Evolutionary conservation across 495 filamentous ascomycete species (phyloP), one percentile per base, ranked within the genome.

Genomic region (Penicilliopsis zonata): DNA sequence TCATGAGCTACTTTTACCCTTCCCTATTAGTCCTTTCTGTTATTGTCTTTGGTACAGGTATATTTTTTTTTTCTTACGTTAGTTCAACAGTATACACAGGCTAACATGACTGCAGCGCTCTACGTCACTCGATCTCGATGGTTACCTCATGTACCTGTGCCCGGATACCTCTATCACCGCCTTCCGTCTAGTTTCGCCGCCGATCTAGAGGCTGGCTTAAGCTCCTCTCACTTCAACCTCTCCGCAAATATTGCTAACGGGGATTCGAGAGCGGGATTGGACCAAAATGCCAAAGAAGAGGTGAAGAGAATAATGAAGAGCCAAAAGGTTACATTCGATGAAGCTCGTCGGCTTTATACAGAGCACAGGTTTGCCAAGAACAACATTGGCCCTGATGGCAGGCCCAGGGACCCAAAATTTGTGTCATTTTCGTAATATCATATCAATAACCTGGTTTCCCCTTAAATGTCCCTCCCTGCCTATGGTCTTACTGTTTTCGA

Each of bases 321-420:
- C 45, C 68, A 76, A 38, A 62, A 56, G 28, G 67, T 94, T 12
- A 65, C 65, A 33, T 96, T 98, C 50, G 90, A 98, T 59, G 86
- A 98, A 62, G 90, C 90, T 16, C 68, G 90, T 37, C 63, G 80
- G 30, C 68, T 87, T 13, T 88, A 80, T 46, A 87, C 81, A 46
- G 77, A 93, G 63, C 72, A 83, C 38, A 65, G 78, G 39, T 90
- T 98, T 47, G 70, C 69, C 43, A 83, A 76, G 49, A 84, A 93
- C 46, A 79, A 80, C 34, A 95, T 98, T 47, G 86, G 76, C 8
- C 64, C 78, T 10, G 92, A 96, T 55, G 90, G 92, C 20, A 59
- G 74, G 46, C 90, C 90, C 31, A 74, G 76, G 52, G 90, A 95
- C 68, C 85, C 86, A 35, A 94, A 93, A 64, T 92, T 93, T 50